A percentile compares a stretch with the other conserved stretches of the same genome.
Evolutionary conservation across 345 rosid genomes (phyloP).

Genomic region (Cardamine resedifolia): DNA sequence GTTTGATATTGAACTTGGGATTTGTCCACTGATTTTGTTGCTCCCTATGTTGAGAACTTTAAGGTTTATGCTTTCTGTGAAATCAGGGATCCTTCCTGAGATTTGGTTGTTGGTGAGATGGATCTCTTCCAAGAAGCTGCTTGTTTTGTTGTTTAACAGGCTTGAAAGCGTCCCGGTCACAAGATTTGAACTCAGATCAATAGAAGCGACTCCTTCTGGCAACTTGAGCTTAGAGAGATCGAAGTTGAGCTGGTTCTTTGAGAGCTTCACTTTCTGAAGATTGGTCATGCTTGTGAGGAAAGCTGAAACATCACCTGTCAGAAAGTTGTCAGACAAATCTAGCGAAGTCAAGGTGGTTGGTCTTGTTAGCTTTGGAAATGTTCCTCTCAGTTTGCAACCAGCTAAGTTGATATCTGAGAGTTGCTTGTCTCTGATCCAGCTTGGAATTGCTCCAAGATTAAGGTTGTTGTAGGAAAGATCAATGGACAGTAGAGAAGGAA

Average conservation of each 20-base stretch:
- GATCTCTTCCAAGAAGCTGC: slow-evolving; percentile 64
- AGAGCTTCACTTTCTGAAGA: slow-evolving; percentile 66
- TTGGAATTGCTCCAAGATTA: slow-evolving; percentile 63
- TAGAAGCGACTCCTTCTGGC: slow-evolving; percentile 55
- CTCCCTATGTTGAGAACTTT: slow-evolving; percentile 69
- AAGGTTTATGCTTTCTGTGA: slow-evolving; percentile 56
- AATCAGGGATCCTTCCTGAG: slow-evolving; percentile 70
- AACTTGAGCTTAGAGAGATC: slow-evolving; percentile 57
- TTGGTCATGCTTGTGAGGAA: slow-evolving; percentile 60
- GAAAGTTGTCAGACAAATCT: slow-evolving; percentile 71
- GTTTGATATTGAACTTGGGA: slow-evolving; percentile 79
- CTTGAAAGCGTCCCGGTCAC: slow-evolving; percentile 64
- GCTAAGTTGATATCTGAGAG: slow-evolving; percentile 74
- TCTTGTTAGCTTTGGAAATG: slow-evolving; percentile 60
- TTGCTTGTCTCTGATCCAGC: slow-evolving; percentile 61
- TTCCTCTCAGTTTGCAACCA: slow-evolving; percentile 74
- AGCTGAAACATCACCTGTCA: slow-evolving; percentile 56
- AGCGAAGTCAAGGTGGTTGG: slow-evolving; percentile 50
- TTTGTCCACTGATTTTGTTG: slow-evolving; percentile 70
- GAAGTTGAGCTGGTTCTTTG: slow-evolving; percentile 70
- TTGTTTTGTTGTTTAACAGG: slow-evolving; percentile 67
- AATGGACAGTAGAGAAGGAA: slow-evolving; percentile 70
- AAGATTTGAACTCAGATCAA: slow-evolving; percentile 73
- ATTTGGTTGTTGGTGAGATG: slow-evolving; percentile 67
- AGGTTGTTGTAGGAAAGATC: slow-evolving; percentile 88